These are phyloP conservation scores for Aegilops umbellulata DNA, from an alignment of 176 grass and related monocot genomes.

Conservation along the genomic window DNA sequence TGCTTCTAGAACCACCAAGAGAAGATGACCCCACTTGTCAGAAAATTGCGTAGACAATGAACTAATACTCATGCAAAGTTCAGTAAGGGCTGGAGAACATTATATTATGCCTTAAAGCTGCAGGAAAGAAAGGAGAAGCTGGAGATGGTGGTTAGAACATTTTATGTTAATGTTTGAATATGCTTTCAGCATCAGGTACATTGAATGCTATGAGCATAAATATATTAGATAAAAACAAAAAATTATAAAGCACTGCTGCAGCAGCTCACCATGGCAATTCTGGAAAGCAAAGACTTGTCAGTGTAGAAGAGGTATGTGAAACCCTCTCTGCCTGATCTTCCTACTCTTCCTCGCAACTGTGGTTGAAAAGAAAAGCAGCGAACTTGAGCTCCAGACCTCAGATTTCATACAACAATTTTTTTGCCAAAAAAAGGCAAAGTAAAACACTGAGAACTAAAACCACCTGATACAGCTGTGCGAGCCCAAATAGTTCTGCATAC, in stretches of 20 bases:
- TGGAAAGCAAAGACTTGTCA: constrained; percentile 82
- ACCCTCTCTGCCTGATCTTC: constrained; percentile 84
- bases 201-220: constrained; percentile 1
- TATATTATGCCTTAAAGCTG: constrained; percentile 1
- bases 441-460: constrained; percentile 28
- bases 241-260: background rate
- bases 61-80: background rate
- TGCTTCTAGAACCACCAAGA: background rate
- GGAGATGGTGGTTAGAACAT: too few relatives aligned
- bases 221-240: constrained; percentile 18
- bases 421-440: background rate
- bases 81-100: background rate
- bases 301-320: constrained; percentile 84
- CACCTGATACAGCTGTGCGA: constrained; percentile 95
- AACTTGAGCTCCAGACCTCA: constrained; percentile 22
- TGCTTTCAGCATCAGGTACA: constrained; percentile 6
- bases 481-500: constrained; percentile 84
- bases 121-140: background rate
- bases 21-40: background rate
- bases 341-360: constrained; percentile 92
- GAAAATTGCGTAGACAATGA: background rate
- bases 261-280: constrained; percentile 61
- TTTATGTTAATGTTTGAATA: too few relatives aligned
- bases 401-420: background rate
- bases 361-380: constrained; percentile 27